These are phyloP conservation scores for Scheffersomyces lignicola DNA, from an alignment of 1,139 yeast genomes.

Conservation along the genomic window DNA sequence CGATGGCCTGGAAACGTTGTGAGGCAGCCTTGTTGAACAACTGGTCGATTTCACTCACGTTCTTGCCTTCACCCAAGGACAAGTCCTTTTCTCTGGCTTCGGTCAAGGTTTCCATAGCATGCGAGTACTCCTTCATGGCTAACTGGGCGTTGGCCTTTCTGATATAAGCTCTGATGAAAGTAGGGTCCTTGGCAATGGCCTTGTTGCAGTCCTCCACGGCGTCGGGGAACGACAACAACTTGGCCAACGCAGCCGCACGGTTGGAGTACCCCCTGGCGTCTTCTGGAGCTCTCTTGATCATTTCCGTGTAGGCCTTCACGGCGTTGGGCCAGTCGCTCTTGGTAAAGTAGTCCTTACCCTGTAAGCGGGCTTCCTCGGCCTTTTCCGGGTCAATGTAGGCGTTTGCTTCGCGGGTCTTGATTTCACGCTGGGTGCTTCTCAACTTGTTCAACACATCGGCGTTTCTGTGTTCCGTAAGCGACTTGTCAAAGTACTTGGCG, in stretches of 20 bases:
- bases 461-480: constrained; percentile 95
- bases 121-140: constrained; percentile 84
- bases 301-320: constrained; percentile 90
- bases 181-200: constrained; percentile 87
- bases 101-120: constrained; percentile 79
- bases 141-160: constrained; percentile 95
- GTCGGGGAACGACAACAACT: constrained; percentile 95
- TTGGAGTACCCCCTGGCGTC: constrained; percentile 98
- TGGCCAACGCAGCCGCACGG: constrained; percentile 95
- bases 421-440: constrained; percentile 82
- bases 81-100: constrained; percentile 75
- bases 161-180: constrained; percentile 89
- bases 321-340: constrained; percentile 97
- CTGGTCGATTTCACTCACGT: constrained; percentile 77
- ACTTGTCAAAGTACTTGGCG: constrained; percentile 77
- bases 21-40: constrained; percentile 74
- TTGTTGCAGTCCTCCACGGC: constrained; percentile 89
- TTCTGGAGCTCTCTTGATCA: constrained; percentile 92
- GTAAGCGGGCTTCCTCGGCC: constrained; percentile 92
- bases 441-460: constrained; percentile 90
- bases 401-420: constrained; percentile 73
- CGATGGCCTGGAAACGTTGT: constrained; percentile 76
- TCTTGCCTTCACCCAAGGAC: constrained; percentile 54
- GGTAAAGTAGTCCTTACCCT: constrained; percentile 87
- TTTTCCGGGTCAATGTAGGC: constrained; percentile 84